Conservation (phyloP, 768 basidiomycete species). For the Cystofilobasidium ferigula region DNA sequence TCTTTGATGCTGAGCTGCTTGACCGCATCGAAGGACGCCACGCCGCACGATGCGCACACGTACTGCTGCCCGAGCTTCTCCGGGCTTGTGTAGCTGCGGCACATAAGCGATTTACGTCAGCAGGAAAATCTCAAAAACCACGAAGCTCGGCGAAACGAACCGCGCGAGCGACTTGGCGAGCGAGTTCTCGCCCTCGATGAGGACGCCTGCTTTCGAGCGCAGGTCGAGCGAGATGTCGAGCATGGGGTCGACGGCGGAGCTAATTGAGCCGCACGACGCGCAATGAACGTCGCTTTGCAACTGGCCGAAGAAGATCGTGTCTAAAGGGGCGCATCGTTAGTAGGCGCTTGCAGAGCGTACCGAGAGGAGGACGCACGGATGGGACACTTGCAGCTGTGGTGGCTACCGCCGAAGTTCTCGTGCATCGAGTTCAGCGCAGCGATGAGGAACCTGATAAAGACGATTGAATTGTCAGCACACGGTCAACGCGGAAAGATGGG, state of each 20-base stretch:
- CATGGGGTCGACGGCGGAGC: constrained; percentile 73
- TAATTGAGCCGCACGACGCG: constrained; percentile 67
- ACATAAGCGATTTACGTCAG: not conserved
- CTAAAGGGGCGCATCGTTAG: constrained; percentile 25
- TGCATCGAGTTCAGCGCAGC: constrained; percentile 75
- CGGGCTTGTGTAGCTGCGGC: constrained; percentile 62
- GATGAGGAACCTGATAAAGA: constrained; percentile 33
- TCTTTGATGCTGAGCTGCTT: constrained; percentile 75
- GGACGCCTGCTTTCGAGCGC: constrained; percentile 39
- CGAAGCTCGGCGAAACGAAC: constrained; percentile 44
- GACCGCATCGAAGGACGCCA: constrained; percentile 59
- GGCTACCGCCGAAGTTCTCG: constrained; percentile 54
- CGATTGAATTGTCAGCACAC: not conserved
- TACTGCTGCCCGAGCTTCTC: constrained; percentile 78
- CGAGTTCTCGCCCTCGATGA: constrained; percentile 48
- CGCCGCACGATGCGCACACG: constrained; percentile 69
- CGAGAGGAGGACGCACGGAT: constrained; percentile 44
- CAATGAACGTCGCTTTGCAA: constrained; percentile 84
- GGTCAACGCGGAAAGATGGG: constrained; percentile 29
- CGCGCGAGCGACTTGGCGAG: constrained; percentile 64
- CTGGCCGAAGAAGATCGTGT: constrained; percentile 75
- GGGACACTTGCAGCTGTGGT: constrained; percentile 53
- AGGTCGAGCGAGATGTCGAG: constrained; percentile 83
- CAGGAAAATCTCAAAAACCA: not conserved
- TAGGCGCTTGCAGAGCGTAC: not conserved